phyloP scores from a whole-genome alignment of 495 filamentous ascomycete genomes.

The Tuber microsphaerosporum region DNA sequence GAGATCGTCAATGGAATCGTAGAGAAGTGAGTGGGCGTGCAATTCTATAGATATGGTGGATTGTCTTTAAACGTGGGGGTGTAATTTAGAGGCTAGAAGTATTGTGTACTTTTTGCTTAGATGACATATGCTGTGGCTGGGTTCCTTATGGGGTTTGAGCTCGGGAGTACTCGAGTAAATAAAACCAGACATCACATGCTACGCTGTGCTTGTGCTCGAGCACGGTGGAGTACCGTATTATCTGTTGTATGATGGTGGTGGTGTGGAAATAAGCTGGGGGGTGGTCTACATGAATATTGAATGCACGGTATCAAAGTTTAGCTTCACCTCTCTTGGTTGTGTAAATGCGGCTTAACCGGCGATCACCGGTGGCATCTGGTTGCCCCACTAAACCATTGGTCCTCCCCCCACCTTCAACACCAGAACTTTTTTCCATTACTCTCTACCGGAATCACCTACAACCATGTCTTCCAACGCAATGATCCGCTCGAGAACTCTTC shows the following conservation, averaged over 20 bases:
- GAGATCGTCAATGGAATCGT: background rate
- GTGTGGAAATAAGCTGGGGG: background rate
- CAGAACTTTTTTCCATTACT: background rate
- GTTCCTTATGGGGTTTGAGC: background rate
- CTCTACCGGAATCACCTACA: background rate
- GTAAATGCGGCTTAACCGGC: background rate
- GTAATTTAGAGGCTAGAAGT: background rate
- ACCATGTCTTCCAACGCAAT: constrained; percentile 3
- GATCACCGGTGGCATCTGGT: background rate
- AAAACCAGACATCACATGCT: background rate
- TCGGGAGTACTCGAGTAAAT: background rate
- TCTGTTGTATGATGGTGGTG: background rate
- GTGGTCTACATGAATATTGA: background rate
- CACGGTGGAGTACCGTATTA: background rate
- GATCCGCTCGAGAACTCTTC: constrained; percentile 60
- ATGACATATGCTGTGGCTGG: background rate
- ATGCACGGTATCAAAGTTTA: background rate
- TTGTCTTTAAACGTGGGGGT: background rate
- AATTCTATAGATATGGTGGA: background rate
- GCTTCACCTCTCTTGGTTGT: background rate
- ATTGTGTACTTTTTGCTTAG: background rate
- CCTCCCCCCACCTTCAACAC: background rate
- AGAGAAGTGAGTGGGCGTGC: background rate
- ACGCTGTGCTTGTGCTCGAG: background rate
- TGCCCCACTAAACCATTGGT: background rate